Evolutionary conservation across 768 basidiomycete species (phyloP), one percentile per base, ranked within the genome.

Genomic region (Boletus barrowsii): DNA sequence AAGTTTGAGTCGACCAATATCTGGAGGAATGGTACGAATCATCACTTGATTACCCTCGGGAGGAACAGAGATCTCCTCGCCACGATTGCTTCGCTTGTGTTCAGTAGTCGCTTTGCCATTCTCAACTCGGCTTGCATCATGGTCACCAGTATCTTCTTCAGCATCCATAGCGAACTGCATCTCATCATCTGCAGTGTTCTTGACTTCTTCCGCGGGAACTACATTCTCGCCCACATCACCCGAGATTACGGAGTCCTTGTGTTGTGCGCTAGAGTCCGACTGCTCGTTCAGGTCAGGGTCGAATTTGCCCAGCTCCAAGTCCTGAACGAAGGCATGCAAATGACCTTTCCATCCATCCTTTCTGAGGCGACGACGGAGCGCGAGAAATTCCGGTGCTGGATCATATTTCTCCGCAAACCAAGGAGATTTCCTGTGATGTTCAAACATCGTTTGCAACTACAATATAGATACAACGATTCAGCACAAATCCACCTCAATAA

Each of bases 401-500:
- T 93, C 91, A 76, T 98, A 98, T 71, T 92, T 91, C 79, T 98
- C 95, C 52, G 85, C 83, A 77, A 97, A 98, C 95, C 95, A 98
- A 14, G 93, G 88, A n/a, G 91, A 92, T 67, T 88, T 87, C 73
- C 86, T 83, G 76, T 98, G 95, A 73, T 93, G 89, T 33, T 97
- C 89, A 80, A 93, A 97, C 81, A 98, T 88, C 53, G 89, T 88
- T 77, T 92, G 91, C 66, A 96, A 84, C 94, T 98, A 80, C 69
- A 79, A 75, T 73, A 75, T 71, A 72, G 69, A 66, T 65, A 66
- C 58, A 58, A 52, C 33, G 51, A 49, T 59, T 71, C 54, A 69
- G 69, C 55, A 35, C 52, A 64, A 57, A 47, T 51, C 49, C 49
- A 40, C 17, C 49, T 42, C 37, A 35, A 40, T 49, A 53, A 42